A percentile compares a stretch with the other conserved stretches of the same genome.
Conservation (phyloP, 1,139 yeast species). For the Geotrichum restrictum region DNA sequence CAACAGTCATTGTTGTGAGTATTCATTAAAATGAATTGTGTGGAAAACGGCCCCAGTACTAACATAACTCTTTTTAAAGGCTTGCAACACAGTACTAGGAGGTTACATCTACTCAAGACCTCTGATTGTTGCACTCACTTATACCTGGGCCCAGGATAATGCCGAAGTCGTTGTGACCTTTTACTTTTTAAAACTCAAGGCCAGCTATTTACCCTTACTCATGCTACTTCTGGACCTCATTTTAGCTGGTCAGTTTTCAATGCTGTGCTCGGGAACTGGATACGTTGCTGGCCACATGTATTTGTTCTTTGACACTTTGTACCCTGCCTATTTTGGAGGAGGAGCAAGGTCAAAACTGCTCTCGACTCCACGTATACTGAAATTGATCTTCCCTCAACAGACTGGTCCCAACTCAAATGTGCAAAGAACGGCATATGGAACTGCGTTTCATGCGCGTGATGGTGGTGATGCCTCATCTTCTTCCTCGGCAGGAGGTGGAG, state of each 20-base stretch:
- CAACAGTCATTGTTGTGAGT: conserved; percentile 35
- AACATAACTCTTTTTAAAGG: conserved; percentile 16
- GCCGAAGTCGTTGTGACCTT: conserved; percentile 33
- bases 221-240: conserved; percentile 32
- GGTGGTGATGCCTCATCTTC: background rate
- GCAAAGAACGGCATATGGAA: conserved; percentile 23
- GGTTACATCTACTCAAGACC: conserved; percentile 30
- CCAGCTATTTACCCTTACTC: conserved; percentile 37
- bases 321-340: conserved; percentile 29
- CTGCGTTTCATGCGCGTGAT: conserved; percentile 19
- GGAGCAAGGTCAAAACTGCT: conserved; percentile 28
- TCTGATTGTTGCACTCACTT: conserved; percentile 34
- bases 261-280: conserved; percentile 35
- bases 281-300: conserved; percentile 38
- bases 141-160: conserved; percentile 41
- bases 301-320: conserved; percentile 32
- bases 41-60: conserved; percentile 11
- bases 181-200: conserved; percentile 35
- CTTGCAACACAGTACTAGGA: conserved; percentile 25
- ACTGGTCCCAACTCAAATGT: conserved; percentile 20
- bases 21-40: no score
- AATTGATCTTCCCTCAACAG: conserved; percentile 23
- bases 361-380: conserved; percentile 29
- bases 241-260: conserved; percentile 32
- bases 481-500: background rate